These are phyloP conservation scores for Pestalotiopsis sp. DNA, from an alignment of 2,329 filamentous ascomycete genomes.

Conservation along the genomic window DNA sequence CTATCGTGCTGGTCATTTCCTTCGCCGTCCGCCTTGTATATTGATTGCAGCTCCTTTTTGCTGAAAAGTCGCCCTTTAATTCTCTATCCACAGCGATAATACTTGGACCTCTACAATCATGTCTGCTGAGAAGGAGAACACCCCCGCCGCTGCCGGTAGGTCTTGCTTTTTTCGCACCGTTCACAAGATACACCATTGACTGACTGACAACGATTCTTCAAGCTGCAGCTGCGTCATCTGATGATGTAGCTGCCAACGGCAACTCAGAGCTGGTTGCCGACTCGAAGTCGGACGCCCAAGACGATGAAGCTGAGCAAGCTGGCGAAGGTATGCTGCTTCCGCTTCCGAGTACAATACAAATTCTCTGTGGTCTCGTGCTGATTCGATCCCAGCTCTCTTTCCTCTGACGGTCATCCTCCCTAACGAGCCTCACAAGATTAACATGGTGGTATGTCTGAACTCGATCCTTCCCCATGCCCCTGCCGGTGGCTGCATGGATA, in stretches of 20 bases:
- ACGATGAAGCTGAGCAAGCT: slow-evolving; percentile 24
- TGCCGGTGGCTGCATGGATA: neutral
- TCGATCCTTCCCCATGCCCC: neutral
- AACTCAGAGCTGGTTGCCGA: slow-evolving; percentile 20
- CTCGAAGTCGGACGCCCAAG: slow-evolving; percentile 20
- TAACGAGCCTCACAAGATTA: slow-evolving; percentile 74
- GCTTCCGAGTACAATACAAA: neutral
- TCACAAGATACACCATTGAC: neutral
- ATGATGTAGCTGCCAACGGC: slow-evolving; percentile 22
- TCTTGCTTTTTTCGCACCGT: neutral
- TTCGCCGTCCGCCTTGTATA: slow-evolving; percentile 11
- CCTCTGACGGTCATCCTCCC: slow-evolving; percentile 78
- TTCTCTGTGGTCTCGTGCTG: slow-evolving; percentile 14
- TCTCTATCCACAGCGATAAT: neutral
- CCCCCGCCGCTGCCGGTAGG: slow-evolving; percentile 23
- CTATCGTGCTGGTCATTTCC: slow-evolving; percentile 10
- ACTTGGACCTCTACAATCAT: slow-evolving; percentile 18
- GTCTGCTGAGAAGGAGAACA: slow-evolving; percentile 29
- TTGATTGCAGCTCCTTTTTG: slow-evolving; percentile 5
- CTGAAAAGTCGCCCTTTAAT: neutral
- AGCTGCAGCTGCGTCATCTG: slow-evolving; percentile 18
- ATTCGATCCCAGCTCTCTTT: slow-evolving; percentile 45
- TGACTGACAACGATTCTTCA: neutral
- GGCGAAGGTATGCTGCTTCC: slow-evolving; percentile 25
- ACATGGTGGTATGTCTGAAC: slow-evolving; percentile 71